phyloP scores from a whole-genome alignment of 2,329 filamentous ascomycete genomes.

The Fusarium sp. region DNA sequence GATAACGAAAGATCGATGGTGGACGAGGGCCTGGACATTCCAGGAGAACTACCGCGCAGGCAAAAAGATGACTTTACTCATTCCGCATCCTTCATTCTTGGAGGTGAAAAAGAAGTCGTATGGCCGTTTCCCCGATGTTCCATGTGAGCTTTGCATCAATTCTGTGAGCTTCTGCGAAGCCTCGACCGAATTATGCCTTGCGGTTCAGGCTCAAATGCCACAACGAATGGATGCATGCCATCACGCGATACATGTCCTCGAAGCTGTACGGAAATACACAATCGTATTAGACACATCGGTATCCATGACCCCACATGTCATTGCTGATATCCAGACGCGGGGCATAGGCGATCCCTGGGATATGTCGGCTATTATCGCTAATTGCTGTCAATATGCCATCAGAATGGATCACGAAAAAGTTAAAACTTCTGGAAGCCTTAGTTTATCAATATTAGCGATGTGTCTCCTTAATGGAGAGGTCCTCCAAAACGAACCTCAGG shows the following conservation, averaged over 20 bases:
- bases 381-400: not conserved
- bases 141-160: not conserved
- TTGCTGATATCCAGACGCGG: not conserved
- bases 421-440: not conserved
- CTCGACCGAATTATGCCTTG: not conserved
- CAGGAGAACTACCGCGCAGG: not conserved
- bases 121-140: not conserved
- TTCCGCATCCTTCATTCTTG: not conserved
- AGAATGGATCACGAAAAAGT: not conserved
- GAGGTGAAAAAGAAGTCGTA: not conserved
- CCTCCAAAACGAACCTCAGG: not conserved
- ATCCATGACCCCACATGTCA: not conserved
- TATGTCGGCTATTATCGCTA: constrained; percentile 1
- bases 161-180: not conserved
- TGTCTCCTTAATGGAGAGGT: not conserved
- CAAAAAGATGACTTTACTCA: not conserved
- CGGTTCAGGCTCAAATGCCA: not conserved
- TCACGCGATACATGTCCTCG: not conserved
- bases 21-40: not conserved
- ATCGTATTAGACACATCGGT: not conserved
- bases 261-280: not conserved
- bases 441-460: not conserved
- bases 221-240: not conserved
- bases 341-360: not conserved
- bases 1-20: constrained; percentile 5